Percentiles rank a stretch among this genome's conserved stretches.
Evolutionary conservation across 2,329 filamentous ascomycete genomes (phyloP).

Genomic region (Thielaviopsis euricoi): DNA sequence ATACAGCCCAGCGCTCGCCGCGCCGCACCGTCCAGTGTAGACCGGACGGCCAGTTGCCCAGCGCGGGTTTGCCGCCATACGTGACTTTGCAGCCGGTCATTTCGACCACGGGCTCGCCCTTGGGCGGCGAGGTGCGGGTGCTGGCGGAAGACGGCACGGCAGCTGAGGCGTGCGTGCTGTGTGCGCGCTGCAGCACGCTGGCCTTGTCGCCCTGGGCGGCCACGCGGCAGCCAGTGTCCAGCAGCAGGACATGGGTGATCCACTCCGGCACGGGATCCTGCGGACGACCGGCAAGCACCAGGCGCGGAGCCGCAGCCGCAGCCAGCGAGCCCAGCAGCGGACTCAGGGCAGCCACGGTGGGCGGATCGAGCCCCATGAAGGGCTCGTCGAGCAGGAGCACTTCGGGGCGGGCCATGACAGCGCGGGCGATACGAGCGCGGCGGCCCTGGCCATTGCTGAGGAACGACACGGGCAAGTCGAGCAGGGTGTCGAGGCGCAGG

Average conservation of each 20-base stretch:
- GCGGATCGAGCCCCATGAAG: constrained; percentile 89
- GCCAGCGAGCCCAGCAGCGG: constrained; percentile 54
- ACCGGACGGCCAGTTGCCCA: constrained; percentile 67
- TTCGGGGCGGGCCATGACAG: constrained; percentile 62
- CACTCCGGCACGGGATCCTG: constrained; percentile 80
- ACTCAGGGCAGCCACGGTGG: constrained; percentile 56
- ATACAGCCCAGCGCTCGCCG: constrained; percentile 80
- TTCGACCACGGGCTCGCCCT: constrained; percentile 59
- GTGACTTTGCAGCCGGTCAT: constrained; percentile 72
- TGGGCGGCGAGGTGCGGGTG: constrained; percentile 25
- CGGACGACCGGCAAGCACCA: constrained; percentile 64
- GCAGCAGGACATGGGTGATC: constrained; percentile 69
- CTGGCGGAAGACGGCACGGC: constrained; percentile 19
- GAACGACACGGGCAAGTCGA: constrained; percentile 73
- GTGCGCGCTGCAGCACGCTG: constrained; percentile 34
- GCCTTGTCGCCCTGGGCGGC: constrained; percentile 48
- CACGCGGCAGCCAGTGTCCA: constrained; percentile 51
- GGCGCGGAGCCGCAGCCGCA: constrained; percentile 45
- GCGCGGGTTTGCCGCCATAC: constrained; percentile 60
- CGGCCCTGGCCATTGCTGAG: constrained; percentile 88
- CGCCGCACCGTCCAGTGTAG: constrained; percentile 69
- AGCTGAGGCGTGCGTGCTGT: constrained; percentile 27
- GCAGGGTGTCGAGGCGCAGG: constrained; percentile 49
- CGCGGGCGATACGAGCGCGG: constrained; percentile 73
- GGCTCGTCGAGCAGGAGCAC: constrained; percentile 80